Evolutionary conservation across 441 rosid species (phyloP), one percentile per base, ranked within the genome.

Genomic region (Erodium chrysanthum): DNA sequence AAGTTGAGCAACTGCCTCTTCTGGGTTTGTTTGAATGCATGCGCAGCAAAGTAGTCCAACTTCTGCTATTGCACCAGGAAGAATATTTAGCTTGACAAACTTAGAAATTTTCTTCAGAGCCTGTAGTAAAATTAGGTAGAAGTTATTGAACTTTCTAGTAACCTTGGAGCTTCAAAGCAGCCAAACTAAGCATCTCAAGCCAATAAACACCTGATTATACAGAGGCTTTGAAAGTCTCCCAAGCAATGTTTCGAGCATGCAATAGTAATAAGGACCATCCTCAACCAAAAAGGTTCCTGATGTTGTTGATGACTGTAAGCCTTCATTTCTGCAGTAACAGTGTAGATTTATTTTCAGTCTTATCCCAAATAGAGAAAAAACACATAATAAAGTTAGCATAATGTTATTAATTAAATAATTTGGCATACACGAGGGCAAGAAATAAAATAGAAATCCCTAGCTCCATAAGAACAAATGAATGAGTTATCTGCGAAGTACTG

Each of bases 11-110:
- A 86, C 90, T 65, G 99, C 93, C 85, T 87, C 97, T 73, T 91
- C 91, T 10, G 99, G 99, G 81, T 85, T 86, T 74, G 99, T 81
- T 76, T 90, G 96, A 82, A 95, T 86, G 80, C 96, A 92, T 66
- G 99, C 98, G 80, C 99, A 87, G 77, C 98, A 92, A 83, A 95
- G 99, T 75, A 92, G 82, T 78, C 99, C 99, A 73, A 95, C 97
- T 86, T 95, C 99, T 11, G 99, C 98, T 79, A 95, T 77, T 75
- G 99, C 98, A 71, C 99, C 99, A 62, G 98, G 99, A 80, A 95
- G 99, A 82, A 95, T 90, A 79, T 84, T 95, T 77, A 95, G 83
- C 79, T 79, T 79, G 33, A 95, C 96, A 82, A 95, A 95, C 83
- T 95, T 95, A 59, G 99, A 84, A 78, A 95, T 90, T 83, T 92